These are phyloP conservation scores for Sophora flavescens DNA, from an alignment of 306 rosid genomes.

Conservation along the genomic window DNA sequence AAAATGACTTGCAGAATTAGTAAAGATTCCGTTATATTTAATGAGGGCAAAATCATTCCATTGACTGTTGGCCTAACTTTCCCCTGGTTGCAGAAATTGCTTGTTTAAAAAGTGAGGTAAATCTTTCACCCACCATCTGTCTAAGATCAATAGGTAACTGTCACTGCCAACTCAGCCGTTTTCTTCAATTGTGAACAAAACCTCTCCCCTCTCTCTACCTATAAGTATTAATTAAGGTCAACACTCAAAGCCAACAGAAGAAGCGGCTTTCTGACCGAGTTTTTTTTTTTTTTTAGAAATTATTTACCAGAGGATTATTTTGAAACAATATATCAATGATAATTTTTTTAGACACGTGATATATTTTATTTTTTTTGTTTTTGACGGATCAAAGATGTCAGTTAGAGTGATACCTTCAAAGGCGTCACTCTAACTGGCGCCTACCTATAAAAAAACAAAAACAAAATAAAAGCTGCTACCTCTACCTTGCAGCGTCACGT, in stretches of 20 bases:
- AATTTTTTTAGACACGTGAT: too few species aligned
- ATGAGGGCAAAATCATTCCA: constrained; percentile 41
- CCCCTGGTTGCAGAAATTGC: constrained; percentile 55
- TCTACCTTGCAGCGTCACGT: too few species aligned
- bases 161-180: constrained; percentile 57
- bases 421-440: too few species aligned
- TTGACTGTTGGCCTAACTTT: constrained; percentile 82
- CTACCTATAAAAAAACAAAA: too few species aligned
- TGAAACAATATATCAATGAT: too few species aligned
- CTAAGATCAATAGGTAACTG: constrained; percentile 45
- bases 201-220: constrained; percentile 34
- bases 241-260: neutral
- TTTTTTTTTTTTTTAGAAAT: too few species aligned
- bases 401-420: too few species aligned
- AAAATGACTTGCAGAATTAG: constrained; percentile 27
- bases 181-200: constrained; percentile 56
- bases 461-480: too few species aligned
- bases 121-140: constrained; percentile 64
- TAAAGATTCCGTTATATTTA: constrained; percentile 53
- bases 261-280: too few species aligned
- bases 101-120: constrained; percentile 60
- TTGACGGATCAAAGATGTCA: too few species aligned
- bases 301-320: too few species aligned
- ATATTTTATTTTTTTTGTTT: too few species aligned
- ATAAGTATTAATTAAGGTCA: constrained; percentile 4